Percentiles rank a stretch among this genome's conserved stretches.
Conservation (phyloP, 2,329 filamentous ascomycete species). For the Ceratocystis diversiconidia region DNA sequence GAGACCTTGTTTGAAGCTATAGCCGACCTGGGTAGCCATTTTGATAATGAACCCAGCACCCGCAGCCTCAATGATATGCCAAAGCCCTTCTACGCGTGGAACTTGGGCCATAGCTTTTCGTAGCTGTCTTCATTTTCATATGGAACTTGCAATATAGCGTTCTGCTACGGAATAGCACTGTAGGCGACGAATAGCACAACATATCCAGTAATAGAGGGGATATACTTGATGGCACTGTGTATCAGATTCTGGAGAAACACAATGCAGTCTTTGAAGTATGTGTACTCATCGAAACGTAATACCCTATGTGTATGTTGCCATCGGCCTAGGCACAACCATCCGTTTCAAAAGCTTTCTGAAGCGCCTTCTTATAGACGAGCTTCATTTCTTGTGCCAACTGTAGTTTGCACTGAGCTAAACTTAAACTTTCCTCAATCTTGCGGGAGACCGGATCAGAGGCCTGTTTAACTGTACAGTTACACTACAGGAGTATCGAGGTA, state of each 20-base stretch:
- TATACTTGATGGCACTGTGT: constrained; percentile 63
- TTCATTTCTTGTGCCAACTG: constrained; percentile 59
- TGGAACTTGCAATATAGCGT: constrained; percentile 50
- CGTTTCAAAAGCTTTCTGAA: constrained; percentile 52
- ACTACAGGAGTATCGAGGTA: not conserved
- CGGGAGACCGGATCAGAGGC: constrained; percentile 51
- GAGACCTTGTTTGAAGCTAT: too few relatives aligned
- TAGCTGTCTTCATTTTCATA: too few relatives aligned
- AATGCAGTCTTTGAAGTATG: constrained; percentile 57
- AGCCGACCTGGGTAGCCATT: too few relatives aligned
- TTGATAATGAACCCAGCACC: constrained; percentile 54
- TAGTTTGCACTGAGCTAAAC: constrained; percentile 38
- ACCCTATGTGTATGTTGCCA: constrained; percentile 72
- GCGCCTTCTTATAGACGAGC: constrained; percentile 49
- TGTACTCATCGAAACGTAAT: constrained; percentile 53
- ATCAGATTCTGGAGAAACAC: constrained; percentile 61
- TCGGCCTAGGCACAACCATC: constrained; percentile 64
- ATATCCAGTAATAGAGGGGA: too few relatives aligned
- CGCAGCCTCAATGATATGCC: constrained; percentile 44
- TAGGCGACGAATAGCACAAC: constrained; percentile 68
- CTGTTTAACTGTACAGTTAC: constrained; percentile 38
- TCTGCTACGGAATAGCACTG: constrained; percentile 63
- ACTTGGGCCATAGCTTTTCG: too few relatives aligned
- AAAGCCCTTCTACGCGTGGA: too few relatives aligned
- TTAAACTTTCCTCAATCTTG: constrained; percentile 56